phyloP scores from a whole-genome alignment of 768 basidiomycete genomes.

The Lactarius sp. region DNA sequence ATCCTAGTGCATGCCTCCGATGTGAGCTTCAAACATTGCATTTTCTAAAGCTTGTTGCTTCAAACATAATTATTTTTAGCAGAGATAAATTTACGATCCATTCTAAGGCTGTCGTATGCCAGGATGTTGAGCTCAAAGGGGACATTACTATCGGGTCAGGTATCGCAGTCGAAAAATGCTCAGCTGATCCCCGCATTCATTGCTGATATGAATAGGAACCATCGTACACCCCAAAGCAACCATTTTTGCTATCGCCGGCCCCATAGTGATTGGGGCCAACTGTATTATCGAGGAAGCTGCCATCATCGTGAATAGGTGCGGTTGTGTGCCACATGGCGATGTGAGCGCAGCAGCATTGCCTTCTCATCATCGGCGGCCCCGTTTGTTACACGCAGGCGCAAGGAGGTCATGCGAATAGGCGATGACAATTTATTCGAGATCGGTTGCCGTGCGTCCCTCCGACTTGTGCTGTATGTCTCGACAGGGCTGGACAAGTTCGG shows the following conservation, averaged over 20 bases:
- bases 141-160: slow-evolving; percentile 90
- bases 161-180: slow-evolving; percentile 25
- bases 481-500: too few species aligned
- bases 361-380: background rate
- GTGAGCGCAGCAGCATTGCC: background rate
- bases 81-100: slow-evolving; percentile 89
- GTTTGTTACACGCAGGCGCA: slow-evolving; percentile 40
- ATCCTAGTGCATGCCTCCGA: slow-evolving; percentile 22
- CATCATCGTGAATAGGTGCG: slow-evolving; percentile 81
- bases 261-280: slow-evolving; percentile 82
- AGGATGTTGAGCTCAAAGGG: slow-evolving; percentile 92
- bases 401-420: slow-evolving; percentile 89
- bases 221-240: slow-evolving; percentile 93
- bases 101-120: slow-evolving; percentile 85
- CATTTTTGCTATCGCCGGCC: slow-evolving; percentile 85
- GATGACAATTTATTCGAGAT: slow-evolving; percentile 94
- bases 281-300: slow-evolving; percentile 91
- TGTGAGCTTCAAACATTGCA: slow-evolving; percentile 12
- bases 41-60: background rate
- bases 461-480: background rate
- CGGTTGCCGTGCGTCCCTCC: slow-evolving; percentile 67
- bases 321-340: slow-evolving; percentile 12
- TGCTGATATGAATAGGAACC: slow-evolving; percentile 45
- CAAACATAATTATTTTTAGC: slow-evolving; percentile 37
- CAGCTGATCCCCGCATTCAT: background rate